Conservation (phyloP, 495 filamentous ascomycete species). For the Penicillium antarcticum region DNA sequence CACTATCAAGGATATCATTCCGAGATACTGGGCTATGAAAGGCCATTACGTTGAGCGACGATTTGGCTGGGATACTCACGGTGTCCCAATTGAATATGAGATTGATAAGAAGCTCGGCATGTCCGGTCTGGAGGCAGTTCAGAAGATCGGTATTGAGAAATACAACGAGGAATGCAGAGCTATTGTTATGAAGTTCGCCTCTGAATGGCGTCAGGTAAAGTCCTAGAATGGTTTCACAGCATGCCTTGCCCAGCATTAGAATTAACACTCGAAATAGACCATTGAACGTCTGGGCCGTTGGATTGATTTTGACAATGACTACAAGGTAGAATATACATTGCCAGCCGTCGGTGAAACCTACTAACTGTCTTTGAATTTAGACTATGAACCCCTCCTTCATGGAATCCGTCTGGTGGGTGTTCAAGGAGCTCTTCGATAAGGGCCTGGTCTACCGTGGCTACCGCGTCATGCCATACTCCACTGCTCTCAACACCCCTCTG, state of each 20-base stretch:
- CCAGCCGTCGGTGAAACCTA: not conserved
- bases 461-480: constrained; percentile 93
- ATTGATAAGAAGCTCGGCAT: constrained; percentile 97
- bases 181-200: constrained; percentile 90
- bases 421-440: constrained; percentile 89
- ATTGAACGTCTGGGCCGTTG: constrained; percentile 90
- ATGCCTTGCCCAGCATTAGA: too few relatives aligned
- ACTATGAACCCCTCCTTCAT: constrained; percentile 94
- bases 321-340: constrained; percentile 59
- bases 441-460: constrained; percentile 84
- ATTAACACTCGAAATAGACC: constrained; percentile 35
- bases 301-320: constrained; percentile 99
- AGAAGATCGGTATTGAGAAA: constrained; percentile 79
- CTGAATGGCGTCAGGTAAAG: constrained; percentile 70
- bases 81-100: constrained; percentile 93
- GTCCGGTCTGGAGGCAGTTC: constrained; percentile 82
- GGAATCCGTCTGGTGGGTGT: constrained; percentile 97
- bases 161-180: constrained; percentile 93
- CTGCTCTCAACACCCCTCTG: constrained; percentile 81
- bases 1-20: constrained; percentile 97
- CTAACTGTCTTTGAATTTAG: constrained; percentile 31
- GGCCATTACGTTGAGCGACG: constrained; percentile 75
- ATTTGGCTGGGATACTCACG: constrained; percentile 90
- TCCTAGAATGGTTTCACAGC: too few relatives aligned
- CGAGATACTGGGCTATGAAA: constrained; percentile 97